phyloP scores from a whole-genome alignment of 495 filamentous ascomycete species.

The Hypoxylon fragiforme region DNA sequence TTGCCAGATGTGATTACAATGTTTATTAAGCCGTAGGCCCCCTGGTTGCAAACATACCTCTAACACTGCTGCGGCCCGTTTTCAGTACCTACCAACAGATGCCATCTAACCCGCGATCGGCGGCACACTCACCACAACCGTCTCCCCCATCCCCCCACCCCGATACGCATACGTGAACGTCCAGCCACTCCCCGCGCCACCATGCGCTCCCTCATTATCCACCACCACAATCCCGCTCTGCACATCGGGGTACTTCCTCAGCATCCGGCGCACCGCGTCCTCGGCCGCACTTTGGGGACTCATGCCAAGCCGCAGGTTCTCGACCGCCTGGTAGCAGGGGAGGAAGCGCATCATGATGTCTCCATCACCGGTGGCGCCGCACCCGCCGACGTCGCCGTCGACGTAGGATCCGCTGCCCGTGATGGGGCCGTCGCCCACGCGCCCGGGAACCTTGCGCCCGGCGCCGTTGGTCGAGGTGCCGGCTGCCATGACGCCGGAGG shows the following conservation, averaged over 20 bases:
- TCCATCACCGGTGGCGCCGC: constrained; percentile 54
- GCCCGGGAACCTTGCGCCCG: constrained; percentile 49
- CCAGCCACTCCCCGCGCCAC: constrained; percentile 52
- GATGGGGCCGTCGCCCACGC: constrained; percentile 54
- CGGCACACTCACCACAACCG: constrained; percentile 45
- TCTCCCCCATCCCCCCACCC: constrained; percentile 46
- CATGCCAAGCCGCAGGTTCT: constrained; percentile 50
- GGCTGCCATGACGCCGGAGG: constrained; percentile 46
- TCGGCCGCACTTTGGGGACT: constrained; percentile 46
- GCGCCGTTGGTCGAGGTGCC: constrained; percentile 56
- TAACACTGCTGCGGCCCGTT: too few species aligned
- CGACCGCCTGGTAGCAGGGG: constrained; percentile 55
- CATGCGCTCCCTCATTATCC: constrained; percentile 46
- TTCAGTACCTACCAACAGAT: background rate
- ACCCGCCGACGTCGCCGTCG: constrained; percentile 52
- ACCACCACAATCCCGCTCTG: constrained; percentile 52
- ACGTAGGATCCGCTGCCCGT: constrained; percentile 54
- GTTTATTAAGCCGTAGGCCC: too few species aligned
- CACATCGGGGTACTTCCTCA: constrained; percentile 46
- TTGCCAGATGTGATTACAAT: too few species aligned
- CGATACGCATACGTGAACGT: constrained; percentile 51
- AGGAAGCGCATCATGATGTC: constrained; percentile 57
- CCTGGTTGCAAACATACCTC: too few species aligned
- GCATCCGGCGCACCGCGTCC: constrained; percentile 50
- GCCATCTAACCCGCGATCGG: constrained; percentile 21